phyloP scores from a whole-genome alignment of 345 rosid genomes.

The Angophora floribunda region DNA sequence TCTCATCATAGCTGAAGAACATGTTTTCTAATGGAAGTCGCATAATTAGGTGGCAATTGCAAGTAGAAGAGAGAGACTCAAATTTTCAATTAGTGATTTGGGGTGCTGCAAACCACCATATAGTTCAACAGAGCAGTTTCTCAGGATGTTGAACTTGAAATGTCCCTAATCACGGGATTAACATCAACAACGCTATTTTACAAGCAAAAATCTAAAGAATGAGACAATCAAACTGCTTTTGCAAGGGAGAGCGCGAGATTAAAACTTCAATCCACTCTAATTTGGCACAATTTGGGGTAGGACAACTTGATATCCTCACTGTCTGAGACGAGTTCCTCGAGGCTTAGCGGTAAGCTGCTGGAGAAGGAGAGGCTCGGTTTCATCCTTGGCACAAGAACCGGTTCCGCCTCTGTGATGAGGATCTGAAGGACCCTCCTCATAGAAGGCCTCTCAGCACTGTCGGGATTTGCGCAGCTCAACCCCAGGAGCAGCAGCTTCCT shows the following conservation, averaged over 20 bases:
- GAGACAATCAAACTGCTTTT: constrained; percentile 1
- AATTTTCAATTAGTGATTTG: not conserved
- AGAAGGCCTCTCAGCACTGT: constrained; percentile 59
- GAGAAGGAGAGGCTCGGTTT: constrained; percentile 82
- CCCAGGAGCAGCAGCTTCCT: constrained; percentile 78
- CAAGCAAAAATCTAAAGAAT: constrained; percentile 18
- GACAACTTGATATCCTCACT: constrained; percentile 18
- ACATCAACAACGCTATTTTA: not conserved
- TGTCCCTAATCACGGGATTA: not conserved
- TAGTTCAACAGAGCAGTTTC: constrained; percentile 58
- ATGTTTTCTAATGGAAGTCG: not conserved
- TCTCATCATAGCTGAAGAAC: not conserved
- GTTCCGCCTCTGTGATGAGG: constrained; percentile 58
- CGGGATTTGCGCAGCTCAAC: constrained; percentile 79
- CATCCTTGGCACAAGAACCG: constrained; percentile 40
- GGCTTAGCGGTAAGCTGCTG: constrained; percentile 34
- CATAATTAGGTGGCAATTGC: not conserved
- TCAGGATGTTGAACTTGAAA: constrained; percentile 14
- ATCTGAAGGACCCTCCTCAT: constrained; percentile 88
- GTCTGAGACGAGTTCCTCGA: constrained; percentile 78
- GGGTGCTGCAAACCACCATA: constrained; percentile 4
- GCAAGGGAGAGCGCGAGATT: not conserved
- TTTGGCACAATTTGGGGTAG: not conserved
- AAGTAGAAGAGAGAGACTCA: not conserved
- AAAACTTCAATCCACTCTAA: constrained; percentile 1